These are phyloP conservation scores for Blastomyces silverae DNA, from an alignment of 2,329 filamentous ascomycete species.

Conservation along the genomic window DNA sequence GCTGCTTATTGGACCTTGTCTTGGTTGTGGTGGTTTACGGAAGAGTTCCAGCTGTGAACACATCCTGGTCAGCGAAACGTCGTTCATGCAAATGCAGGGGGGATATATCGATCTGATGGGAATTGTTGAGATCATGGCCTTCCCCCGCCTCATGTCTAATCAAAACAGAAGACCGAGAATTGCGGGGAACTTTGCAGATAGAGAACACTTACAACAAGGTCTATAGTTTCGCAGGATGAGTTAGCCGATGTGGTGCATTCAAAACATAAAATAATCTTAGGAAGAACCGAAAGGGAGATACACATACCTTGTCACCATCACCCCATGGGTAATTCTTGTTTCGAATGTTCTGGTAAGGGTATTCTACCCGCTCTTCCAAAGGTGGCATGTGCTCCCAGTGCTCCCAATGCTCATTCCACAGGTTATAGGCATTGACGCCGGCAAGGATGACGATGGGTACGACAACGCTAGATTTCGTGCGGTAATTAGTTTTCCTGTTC, in stretches of 20 bases:
- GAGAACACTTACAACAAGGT: slow-evolving; percentile 56
- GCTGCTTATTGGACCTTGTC: slow-evolving; percentile 55
- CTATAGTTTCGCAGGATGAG: slow-evolving; percentile 34
- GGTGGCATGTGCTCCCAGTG: slow-evolving; percentile 82
- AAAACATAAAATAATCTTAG: not conserved
- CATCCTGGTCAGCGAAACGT: slow-evolving; percentile 14
- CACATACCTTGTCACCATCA: slow-evolving; percentile 81
- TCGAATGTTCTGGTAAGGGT: slow-evolving; percentile 96
- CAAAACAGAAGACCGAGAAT: not conserved
- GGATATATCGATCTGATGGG: not conserved
- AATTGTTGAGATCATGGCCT: not conserved
- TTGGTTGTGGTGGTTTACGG: slow-evolving; percentile 96
- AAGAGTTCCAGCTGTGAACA: slow-evolving; percentile 75
- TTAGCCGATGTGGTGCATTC: slow-evolving; percentile 15
- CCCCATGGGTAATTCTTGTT: slow-evolving; percentile 94
- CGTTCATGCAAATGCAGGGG: not conserved
- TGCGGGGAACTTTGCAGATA: slow-evolving; percentile 8
- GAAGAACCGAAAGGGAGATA: not conserved
- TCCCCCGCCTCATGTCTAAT: not conserved
- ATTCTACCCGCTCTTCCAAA: slow-evolving; percentile 84
- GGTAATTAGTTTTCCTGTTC: not conserved
- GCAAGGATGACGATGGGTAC: slow-evolving; percentile 66
- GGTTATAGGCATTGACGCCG: slow-evolving; percentile 73
- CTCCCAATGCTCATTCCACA: slow-evolving; percentile 96
- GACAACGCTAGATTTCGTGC: slow-evolving; percentile 53